These are phyloP conservation scores for Pythium oligandrum DNA, from an alignment of 352 stramenopile species.

Conservation along the genomic window DNA sequence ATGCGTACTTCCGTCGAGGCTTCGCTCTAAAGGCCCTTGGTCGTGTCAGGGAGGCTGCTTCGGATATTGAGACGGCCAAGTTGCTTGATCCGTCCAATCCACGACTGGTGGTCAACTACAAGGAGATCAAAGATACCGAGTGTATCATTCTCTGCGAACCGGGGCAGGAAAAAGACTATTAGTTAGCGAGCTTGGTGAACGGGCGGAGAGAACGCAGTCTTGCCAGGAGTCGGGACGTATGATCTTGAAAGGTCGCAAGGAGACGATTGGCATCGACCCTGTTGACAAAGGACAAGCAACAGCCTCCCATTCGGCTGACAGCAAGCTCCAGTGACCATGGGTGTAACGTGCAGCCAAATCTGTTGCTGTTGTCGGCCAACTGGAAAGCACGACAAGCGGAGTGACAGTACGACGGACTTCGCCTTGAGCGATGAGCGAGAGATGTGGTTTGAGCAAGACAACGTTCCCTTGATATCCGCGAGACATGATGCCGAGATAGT, in stretches of 20 bases:
- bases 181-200: not conserved
- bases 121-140: conserved; percentile 59
- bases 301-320: not conserved
- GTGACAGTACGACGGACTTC: no score
- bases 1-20: conserved; percentile 77
- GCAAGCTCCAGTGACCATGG: conserved; percentile 1
- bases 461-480: conserved; percentile 47
- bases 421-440: conserved; percentile 18
- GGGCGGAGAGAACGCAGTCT: not conserved
- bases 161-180: conserved; percentile 54
- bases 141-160: conserved; percentile 66
- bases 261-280: no score
- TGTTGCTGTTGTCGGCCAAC: no score
- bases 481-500: conserved; percentile 28
- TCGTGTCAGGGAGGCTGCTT: conserved; percentile 41
- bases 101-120: conserved; percentile 76
- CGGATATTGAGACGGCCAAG: conserved; percentile 71
- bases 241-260: conserved; percentile 12
- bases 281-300: no score
- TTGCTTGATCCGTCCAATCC: conserved; percentile 61
- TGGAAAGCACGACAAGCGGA: no score
- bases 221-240: conserved; percentile 5
- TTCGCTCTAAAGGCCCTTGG: conserved; percentile 69
- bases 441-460: conserved; percentile 63
- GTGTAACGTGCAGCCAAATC: conserved; percentile 1